Base-by-base conservation (phyloP, 1,284 basidiomycete genomes). In the Ceratobasidium sp. region DNA sequence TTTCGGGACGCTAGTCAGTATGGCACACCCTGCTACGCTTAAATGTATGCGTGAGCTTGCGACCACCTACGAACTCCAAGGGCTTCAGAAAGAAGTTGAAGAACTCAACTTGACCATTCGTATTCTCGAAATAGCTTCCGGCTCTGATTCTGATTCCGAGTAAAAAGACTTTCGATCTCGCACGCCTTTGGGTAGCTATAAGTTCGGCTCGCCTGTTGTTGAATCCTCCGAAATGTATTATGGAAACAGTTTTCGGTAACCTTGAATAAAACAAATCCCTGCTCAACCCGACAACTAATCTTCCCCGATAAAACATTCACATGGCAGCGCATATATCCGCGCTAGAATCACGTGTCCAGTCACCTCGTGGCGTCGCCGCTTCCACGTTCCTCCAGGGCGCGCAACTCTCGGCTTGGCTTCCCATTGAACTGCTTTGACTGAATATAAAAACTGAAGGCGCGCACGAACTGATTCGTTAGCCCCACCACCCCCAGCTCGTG, bases 361-460 rank as follows among this genome's bases (percentile, higher is more conserved):
- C 11, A 35, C 61, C 28, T 52, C 30, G 46, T 64, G 62, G 62
- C 16, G 62, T 52, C 49, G 21, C n/a, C 21, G 46, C 62, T 64
- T 64, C 49, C 47, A 64, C 18, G 32, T 38, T 35, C 62, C 47
- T 50, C 32, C 52, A 28, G 52, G 26, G 21, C 26, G 21, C 52
- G 28, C 52, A 28, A 54, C 14, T n/a, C n/a, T n/a, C 26, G 23
- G 26, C 62, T 64, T 64, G 62, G 62, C 47, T 52, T 23, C 32
- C 14, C 3, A 64, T 49, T 52, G 16, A 43, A 54, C 52, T n/a
- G 23, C 16, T 14, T 50, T 21, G 26, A 35, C 7, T 11, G 49
- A 28, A 49, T 64, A 64, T 64, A 64, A 52, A 49, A 5, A 28
- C 26, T 23, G 21, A 41, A 21, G 3, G 6, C 35, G 6, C 35